phyloP scores from a whole-genome alignment of 768 basidiomycete species.

The Coprinopsis sp. region DNA sequence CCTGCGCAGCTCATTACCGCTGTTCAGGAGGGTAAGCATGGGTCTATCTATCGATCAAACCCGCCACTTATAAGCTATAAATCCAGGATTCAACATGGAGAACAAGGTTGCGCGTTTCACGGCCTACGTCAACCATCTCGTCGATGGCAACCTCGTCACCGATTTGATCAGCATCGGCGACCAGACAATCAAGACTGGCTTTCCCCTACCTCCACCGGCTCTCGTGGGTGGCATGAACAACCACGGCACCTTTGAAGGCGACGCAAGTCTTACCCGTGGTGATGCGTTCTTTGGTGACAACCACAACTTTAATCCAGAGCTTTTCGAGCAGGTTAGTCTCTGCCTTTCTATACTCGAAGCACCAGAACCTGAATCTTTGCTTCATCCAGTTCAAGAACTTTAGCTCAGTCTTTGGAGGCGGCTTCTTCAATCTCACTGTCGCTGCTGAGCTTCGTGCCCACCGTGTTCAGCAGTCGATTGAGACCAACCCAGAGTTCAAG shows the following conservation, averaged over 20 bases:
- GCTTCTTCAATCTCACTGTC: constrained; percentile 8
- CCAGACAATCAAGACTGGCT: constrained; percentile 13
- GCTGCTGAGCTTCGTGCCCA: constrained; percentile 6
- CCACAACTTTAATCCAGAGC: constrained; percentile 15
- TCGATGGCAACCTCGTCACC: constrained; percentile 16
- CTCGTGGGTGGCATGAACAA: constrained; percentile 15
- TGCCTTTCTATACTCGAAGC: not conserved
- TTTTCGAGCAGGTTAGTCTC: constrained; percentile 14
- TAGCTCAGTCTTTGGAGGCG: constrained; percentile 5
- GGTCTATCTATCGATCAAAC: not conserved
- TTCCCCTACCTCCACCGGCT: constrained; percentile 13
- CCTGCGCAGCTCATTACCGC: constrained; percentile 9
- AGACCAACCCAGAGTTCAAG: constrained; percentile 13
- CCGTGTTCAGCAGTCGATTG: constrained; percentile 13
- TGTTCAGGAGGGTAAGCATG: constrained; percentile 11
- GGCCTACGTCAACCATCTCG: constrained; percentile 12
- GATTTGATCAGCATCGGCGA: constrained; percentile 14
- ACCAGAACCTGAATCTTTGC: not conserved
- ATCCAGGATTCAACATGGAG: constrained; percentile 16
- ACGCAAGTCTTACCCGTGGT: constrained; percentile 11
- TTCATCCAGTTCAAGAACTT: constrained; percentile 10
- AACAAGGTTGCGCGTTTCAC: constrained; percentile 12
- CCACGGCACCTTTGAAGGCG: constrained; percentile 15
- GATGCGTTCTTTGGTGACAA: constrained; percentile 14
- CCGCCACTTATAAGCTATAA: not conserved